These are phyloP conservation scores for Eutrema heterophyllum DNA, from an alignment of 345 rosid genomes.

Conservation along the genomic window DNA sequence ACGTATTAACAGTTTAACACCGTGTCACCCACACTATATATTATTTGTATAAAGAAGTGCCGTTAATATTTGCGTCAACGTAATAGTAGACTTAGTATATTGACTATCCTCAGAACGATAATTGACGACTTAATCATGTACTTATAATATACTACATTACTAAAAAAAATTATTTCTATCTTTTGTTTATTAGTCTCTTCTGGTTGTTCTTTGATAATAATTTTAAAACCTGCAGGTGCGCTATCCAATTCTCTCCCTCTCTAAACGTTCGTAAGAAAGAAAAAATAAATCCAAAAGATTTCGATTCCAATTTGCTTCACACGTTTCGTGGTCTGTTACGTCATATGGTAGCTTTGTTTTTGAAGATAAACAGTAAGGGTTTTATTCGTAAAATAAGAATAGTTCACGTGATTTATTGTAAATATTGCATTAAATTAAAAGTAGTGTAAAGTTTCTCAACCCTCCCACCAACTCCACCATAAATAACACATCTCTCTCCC, in stretches of 20 bases:
- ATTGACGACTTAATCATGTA: not conserved
- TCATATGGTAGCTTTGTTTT: slow-evolving; percentile 1
- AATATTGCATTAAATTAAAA: slow-evolving; percentile 9
- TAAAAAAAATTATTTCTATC: not conserved
- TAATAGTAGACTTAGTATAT: not conserved
- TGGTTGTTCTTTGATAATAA: not conserved
- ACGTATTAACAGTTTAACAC: not conserved
- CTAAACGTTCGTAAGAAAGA: not conserved
- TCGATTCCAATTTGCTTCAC: slow-evolving; percentile 7
- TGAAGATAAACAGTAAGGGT: slow-evolving; percentile 3
- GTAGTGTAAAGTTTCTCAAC: slow-evolving; percentile 20
- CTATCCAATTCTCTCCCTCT: not conserved
- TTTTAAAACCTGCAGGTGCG: not conserved
- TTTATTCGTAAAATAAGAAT: slow-evolving; percentile 9
- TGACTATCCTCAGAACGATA: not conserved
- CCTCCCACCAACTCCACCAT: slow-evolving; percentile 46
- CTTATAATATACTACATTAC: not conserved
- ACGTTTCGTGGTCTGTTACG: slow-evolving; percentile 19
- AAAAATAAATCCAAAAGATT: not conserved
- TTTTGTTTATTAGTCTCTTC: not conserved
- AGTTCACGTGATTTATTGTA: slow-evolving; percentile 9
- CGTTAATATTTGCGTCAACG: not conserved
- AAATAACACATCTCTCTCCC: slow-evolving; percentile 33
- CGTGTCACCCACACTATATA: slow-evolving; percentile 10
- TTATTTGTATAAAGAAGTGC: not conserved